Evolutionary conservation across 106 monocot genomes (phyloP), one percentile per base, ranked within the genome.

Genomic region (Amphibolis antarctica): DNA sequence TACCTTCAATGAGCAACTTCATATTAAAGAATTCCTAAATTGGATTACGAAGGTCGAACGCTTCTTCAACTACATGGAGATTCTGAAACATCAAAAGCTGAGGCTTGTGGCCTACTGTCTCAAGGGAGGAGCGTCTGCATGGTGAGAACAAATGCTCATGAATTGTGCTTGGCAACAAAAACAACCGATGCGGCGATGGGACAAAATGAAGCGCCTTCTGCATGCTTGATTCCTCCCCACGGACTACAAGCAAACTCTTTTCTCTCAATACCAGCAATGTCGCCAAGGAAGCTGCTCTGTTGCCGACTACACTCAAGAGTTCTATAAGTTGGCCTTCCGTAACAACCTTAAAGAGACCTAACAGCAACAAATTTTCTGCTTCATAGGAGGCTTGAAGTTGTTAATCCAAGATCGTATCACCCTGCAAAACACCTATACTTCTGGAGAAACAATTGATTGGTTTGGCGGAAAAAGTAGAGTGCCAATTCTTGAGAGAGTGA

Each of bases 1-100:
- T 36, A 36, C 36, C 36, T 54, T 66, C 19, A 53, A 66, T 11
- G 31, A 53, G 15, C 17, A 54, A 18, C 23, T 53, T 1, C n/a
- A 66, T 13, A 66, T 66, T 21, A 30, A 66, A 43, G 51, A 30
- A 1, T 54, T 66, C 23, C 66, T 66, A 10, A 53, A 66, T 42
- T 66, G 66, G 66, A 6, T 53, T 18, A 53, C 26, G 3, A 50
- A 66, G 23, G 66, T 66, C 10, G 53, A 66, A 42, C 0, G 42
- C 3, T 66, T 66, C 28, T 54, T 66, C 53, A 53, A 66, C 28
- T 53, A 53, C 42, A 66, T 66, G 53, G 42, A 22, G 1, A 54
- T 54, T 30, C 11, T 28, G 12, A 53, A 66, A 36, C 50, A 66
- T 1, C 50, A 53, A 9, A 52, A 66, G 53, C 42, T 43, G 9